phyloP scores from a whole-genome alignment of 1,284 basidiomycete species.

The Schizopora paradoxa region DNA sequence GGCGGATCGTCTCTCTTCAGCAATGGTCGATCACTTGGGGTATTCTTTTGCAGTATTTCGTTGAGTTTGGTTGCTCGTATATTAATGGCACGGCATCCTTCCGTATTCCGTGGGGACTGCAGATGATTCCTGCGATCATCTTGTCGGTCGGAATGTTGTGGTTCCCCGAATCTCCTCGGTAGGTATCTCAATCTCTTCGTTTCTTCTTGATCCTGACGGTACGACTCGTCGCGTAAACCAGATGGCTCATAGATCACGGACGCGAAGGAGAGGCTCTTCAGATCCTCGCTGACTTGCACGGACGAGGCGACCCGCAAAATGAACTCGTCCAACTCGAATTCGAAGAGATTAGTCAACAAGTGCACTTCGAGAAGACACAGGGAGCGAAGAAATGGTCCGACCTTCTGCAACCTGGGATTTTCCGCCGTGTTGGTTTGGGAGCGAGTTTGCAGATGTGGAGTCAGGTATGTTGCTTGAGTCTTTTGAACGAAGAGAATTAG shows the following conservation, averaged over 20 bases:
- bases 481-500: neutral
- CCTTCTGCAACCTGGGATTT: constrained; percentile 53
- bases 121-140: constrained; percentile 70
- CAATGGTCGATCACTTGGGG: constrained; percentile 79
- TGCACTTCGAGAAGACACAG: constrained; percentile 63
- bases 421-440: constrained; percentile 55
- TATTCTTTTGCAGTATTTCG: constrained; percentile 69
- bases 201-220: neutral
- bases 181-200: neutral
- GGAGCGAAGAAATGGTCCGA: constrained; percentile 70
- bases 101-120: constrained; percentile 76
- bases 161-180: constrained; percentile 49
- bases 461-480: constrained; percentile 38
- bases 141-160: constrained; percentile 62
- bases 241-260: constrained; percentile 62
- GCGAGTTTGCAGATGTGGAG: constrained; percentile 60
- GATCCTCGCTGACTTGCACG: constrained; percentile 77
- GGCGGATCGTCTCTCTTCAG: constrained; percentile 70
- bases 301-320: constrained; percentile 56
- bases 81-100: constrained; percentile 65
- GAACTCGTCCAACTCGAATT: constrained; percentile 74
- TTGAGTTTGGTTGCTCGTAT: constrained; percentile 71
- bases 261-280: constrained; percentile 66
- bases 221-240: constrained; percentile 34
- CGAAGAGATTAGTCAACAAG: constrained; percentile 74